Evolutionary conservation across 2,329 filamentous ascomycete species (phyloP).

Genomic region (Aspergillus terreus): DNA sequence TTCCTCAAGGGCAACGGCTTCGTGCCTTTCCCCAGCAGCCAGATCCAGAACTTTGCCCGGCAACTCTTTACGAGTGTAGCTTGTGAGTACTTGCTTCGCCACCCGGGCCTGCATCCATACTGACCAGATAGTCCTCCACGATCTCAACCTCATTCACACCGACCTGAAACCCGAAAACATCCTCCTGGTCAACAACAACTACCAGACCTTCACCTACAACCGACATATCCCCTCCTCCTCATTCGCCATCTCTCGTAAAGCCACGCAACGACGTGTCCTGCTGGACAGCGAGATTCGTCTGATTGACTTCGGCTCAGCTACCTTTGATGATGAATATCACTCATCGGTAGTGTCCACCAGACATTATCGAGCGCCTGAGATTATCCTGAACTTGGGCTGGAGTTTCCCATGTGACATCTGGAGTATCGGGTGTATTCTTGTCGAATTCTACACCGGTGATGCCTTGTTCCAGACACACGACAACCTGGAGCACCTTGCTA

Average conservation of each 20-base stretch:
- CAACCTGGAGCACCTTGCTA: conserved; percentile 64
- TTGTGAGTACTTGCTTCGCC: conserved; percentile 60
- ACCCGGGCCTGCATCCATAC: conserved; percentile 16
- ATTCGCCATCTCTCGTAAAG: conserved; percentile 53
- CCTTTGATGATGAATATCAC: conserved; percentile 66
- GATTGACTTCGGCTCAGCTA: conserved; percentile 66
- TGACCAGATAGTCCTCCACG: conserved; percentile 71
- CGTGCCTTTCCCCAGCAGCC: conserved; percentile 95
- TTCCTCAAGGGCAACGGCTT: conserved; percentile 95
- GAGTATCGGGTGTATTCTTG: conserved; percentile 66
- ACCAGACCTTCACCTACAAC: conserved; percentile 68
- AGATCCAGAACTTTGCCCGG: conserved; percentile 94
- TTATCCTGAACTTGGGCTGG: conserved; percentile 65
- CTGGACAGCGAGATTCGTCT: conserved; percentile 64
- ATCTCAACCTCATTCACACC: conserved; percentile 95
- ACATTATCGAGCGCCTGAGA: conserved; percentile 65
- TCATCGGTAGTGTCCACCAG: conserved; percentile 64
- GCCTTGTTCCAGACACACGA: conserved; percentile 67
- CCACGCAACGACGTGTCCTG: conserved; percentile 60
- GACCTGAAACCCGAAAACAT: conserved; percentile 68
- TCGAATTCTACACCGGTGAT: conserved; percentile 66
- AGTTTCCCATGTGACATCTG: conserved; percentile 66
- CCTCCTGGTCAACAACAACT: conserved; percentile 60
- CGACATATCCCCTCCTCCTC: conserved; percentile 64
- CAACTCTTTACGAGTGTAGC: conserved; percentile 98